Conservation (phyloP, 345 rosid species). For the Brassica carinata region DNA sequence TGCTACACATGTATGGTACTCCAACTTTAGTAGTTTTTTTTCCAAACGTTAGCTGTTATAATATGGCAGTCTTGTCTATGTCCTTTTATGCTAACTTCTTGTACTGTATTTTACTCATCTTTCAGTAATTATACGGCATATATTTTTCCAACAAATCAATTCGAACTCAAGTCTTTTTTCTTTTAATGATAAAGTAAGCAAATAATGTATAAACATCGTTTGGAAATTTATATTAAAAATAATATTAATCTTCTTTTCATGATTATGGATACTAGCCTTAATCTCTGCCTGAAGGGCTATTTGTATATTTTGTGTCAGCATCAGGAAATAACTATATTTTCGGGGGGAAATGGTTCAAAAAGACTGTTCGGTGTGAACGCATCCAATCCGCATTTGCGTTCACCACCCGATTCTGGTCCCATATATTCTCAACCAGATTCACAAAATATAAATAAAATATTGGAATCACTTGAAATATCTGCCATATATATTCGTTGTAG, state of each 20-base stretch:
- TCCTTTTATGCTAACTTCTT: neutral
- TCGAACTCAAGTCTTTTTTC: neutral
- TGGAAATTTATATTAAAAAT: neutral
- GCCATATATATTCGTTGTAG: neutral
- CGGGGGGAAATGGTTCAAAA: neutral
- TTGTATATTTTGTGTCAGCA: neutral
- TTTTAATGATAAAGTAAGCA: neutral
- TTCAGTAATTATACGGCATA: neutral
- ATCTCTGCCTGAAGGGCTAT: neutral
- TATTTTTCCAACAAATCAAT: neutral
- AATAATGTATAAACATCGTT: neutral
- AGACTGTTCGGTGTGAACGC: conserved; percentile 5
- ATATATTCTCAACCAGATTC: conserved; percentile 16
- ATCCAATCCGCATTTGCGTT: conserved; percentile 24
- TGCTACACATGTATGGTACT: neutral
- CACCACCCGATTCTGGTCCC: conserved; percentile 31
- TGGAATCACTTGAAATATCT: neutral
- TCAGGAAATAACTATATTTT: no score
- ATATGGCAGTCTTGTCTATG: neutral
- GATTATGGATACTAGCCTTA: neutral
- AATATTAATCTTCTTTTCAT: neutral
- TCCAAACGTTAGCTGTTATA: neutral
- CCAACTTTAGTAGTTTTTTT: neutral
- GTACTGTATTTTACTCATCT: neutral
- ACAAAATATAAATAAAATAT: neutral